Percentiles rank a stretch among this genome's conserved stretches.
Evolutionary conservation across 345 rosid genomes (phyloP).

Genomic region (Euphorbia tirucalli): DNA sequence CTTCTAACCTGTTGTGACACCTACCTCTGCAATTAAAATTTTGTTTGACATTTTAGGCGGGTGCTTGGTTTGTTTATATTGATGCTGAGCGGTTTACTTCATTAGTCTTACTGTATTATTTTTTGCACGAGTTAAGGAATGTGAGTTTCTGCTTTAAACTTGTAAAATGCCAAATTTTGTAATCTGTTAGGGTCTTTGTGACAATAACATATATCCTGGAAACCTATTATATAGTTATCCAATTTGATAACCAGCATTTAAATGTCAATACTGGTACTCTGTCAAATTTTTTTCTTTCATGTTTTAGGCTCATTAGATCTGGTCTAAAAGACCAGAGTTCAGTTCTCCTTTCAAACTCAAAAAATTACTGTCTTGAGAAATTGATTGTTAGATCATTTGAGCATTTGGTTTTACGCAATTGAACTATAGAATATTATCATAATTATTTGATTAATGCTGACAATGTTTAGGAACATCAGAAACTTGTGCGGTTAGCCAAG

Average conservation of each 20-base stretch:
- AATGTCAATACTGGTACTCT: not conserved
- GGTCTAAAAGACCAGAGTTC: not conserved
- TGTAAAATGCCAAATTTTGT: constrained; percentile 4
- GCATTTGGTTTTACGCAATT: no score
- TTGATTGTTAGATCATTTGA: not conserved
- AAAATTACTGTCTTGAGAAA: not conserved
- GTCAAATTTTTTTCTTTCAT: not conserved
- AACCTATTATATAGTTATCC: not conserved
- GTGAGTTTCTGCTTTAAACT: not conserved
- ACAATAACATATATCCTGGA: not conserved
- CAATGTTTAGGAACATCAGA: not conserved
- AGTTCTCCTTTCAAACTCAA: no score
- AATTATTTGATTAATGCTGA: not conserved
- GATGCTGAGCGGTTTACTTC: not conserved
- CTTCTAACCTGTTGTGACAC: constrained; percentile 5
- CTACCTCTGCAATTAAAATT: not conserved
- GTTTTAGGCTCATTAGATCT: not conserved
- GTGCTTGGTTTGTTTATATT: not conserved
- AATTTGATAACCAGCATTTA: not conserved
- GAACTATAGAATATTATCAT: not conserved
- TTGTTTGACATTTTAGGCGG: not conserved
- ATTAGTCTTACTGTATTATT: not conserved
- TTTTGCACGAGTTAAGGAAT: not conserved
- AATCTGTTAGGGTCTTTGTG: not conserved
- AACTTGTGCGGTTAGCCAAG: not conserved